These are phyloP conservation scores for Sporothrix curviconia DNA, from an alignment of 2,329 filamentous ascomycete species.

Conservation along the genomic window DNA sequence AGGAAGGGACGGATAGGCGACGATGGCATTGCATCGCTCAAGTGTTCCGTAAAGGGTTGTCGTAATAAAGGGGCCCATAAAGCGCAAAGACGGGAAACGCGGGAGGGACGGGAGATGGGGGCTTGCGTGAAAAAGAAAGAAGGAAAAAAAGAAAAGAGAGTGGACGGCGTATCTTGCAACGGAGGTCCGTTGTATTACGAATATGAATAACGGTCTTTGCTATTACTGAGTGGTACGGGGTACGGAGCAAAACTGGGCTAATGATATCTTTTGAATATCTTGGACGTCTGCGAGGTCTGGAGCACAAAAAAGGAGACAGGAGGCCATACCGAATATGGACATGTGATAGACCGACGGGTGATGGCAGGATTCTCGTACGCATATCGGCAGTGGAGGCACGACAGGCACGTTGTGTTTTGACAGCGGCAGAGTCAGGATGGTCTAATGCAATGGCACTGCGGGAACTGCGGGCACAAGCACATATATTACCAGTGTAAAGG, in stretches of 20 bases:
- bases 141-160: neutral
- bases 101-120: neutral
- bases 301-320: neutral
- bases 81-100: neutral
- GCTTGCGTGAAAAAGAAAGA: neutral
- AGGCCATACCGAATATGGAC: slow-evolving; percentile 2
- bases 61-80: neutral
- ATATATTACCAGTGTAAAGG: too few species aligned
- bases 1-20: neutral
- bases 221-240: too few species aligned
- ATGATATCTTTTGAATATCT: too few species aligned
- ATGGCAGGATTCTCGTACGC: too few species aligned
- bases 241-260: too few species aligned
- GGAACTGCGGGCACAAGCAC: too few species aligned
- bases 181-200: neutral
- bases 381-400: too few species aligned
- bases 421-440: slow-evolving; percentile 3
- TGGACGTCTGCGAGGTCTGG: too few species aligned
- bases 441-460: too few species aligned
- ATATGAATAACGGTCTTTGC: too few species aligned
- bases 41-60: neutral
- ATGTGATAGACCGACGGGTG: too few species aligned
- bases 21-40: neutral
- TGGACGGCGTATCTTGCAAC: neutral
- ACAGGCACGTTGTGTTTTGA: neutral